These are phyloP conservation scores for Apophysomyces ossiformis DNA, from an alignment of 371 early-diverging fungal genomes.

Conservation along the genomic window DNA sequence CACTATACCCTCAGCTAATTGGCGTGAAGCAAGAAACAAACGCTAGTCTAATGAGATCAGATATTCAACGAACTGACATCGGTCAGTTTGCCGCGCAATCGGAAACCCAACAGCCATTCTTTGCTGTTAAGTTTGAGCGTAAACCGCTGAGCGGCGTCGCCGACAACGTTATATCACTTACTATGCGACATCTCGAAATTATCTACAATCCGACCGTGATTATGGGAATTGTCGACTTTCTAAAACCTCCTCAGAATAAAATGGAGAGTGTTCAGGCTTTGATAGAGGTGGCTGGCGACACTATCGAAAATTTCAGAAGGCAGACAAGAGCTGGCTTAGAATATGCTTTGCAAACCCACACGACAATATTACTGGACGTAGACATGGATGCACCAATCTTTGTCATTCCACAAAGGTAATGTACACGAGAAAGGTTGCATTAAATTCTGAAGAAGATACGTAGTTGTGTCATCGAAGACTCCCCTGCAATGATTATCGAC, in stretches of 20 bases:
- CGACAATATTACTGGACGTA: slow-evolving; percentile 75
- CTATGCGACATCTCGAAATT: slow-evolving; percentile 81
- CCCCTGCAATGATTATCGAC: slow-evolving; percentile 74
- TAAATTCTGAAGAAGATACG: slow-evolving; percentile 1
- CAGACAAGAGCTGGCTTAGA: slow-evolving; percentile 82
- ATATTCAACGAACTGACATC: background rate
- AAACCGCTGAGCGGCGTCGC: slow-evolving; percentile 76
- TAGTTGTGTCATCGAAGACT: slow-evolving; percentile 48
- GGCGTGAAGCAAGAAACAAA: slow-evolving; percentile 74
- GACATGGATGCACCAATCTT: slow-evolving; percentile 89
- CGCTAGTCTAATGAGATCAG: background rate
- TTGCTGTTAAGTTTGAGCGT: slow-evolving; percentile 70
- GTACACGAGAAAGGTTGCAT: background rate
- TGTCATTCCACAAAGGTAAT: slow-evolving; percentile 76
- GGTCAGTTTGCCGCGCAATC: background rate
- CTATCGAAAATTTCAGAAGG: slow-evolving; percentile 72
- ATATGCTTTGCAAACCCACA: slow-evolving; percentile 79
- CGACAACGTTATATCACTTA: slow-evolving; percentile 71
- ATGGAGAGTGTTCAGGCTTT: slow-evolving; percentile 60
- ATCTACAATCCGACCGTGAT: slow-evolving; percentile 76
- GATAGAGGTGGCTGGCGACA: slow-evolving; percentile 74
- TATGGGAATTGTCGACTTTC: slow-evolving; percentile 68
- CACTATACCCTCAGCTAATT: slow-evolving; percentile 83
- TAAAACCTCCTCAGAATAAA: slow-evolving; percentile 70
- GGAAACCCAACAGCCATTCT: slow-evolving; percentile 56